Percentiles rank a stretch among this genome's conserved stretches.
Evolutionary conservation across 2,329 filamentous ascomycete genomes (phyloP).

Genomic region (Pyricularia pennisetigena): DNA sequence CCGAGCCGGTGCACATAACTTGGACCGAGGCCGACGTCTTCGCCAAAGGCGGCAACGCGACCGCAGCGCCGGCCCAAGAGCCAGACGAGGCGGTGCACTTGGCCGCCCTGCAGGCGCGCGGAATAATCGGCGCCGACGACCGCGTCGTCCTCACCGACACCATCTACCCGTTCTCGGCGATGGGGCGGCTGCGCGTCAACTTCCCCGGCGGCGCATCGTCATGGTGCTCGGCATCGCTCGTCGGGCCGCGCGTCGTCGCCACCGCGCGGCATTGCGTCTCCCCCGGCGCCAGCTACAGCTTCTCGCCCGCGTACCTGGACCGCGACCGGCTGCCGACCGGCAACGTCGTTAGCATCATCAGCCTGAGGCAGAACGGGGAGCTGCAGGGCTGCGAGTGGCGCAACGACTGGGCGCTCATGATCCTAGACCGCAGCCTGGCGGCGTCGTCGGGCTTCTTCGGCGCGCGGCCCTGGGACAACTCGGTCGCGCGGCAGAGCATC

Average conservation of each 20-base stretch:
- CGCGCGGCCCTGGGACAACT: not conserved
- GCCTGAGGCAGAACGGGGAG: not conserved
- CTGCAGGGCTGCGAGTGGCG: slow-evolving; percentile 6
- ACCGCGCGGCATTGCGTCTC: slow-evolving; percentile 2
- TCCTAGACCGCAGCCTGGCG: slow-evolving; percentile 5
- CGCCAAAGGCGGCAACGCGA: not conserved
- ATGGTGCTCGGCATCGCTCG: slow-evolving; percentile 3
- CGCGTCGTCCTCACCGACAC: not conserved
- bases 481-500: not conserved
- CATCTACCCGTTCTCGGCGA: slow-evolving; percentile 4
- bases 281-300: slow-evolving; percentile 3
- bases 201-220: not conserved
- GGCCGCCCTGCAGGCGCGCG: not conserved
- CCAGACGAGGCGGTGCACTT: not conserved
- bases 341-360: not conserved
- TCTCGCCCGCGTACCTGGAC: slow-evolving; percentile 5
- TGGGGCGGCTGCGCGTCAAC: slow-evolving; percentile 1
- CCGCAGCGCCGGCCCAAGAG: not conserved
- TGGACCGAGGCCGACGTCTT: not conserved
- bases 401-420: slow-evolving; percentile 12
- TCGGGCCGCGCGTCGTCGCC: slow-evolving; percentile 2
- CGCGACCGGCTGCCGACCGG: slow-evolving; percentile 2
- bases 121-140: slow-evolving; percentile 2
- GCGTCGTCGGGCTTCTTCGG: not conserved
- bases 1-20: not conserved